These are phyloP conservation scores for Termitomyces sp. DNA, from an alignment of 768 basidiomycete species.

Conservation along the genomic window DNA sequence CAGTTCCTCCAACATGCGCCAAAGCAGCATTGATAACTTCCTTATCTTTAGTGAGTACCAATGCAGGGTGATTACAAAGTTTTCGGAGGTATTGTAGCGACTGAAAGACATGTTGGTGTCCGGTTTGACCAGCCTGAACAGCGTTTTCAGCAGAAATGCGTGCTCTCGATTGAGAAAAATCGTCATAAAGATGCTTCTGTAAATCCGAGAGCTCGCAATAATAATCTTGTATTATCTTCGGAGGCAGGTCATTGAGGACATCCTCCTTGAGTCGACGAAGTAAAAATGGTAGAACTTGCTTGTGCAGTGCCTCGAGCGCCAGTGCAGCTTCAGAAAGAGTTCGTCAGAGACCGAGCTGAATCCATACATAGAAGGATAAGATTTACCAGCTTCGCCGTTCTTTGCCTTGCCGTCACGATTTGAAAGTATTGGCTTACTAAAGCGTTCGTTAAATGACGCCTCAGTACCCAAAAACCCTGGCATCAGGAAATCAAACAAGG, in stretches of 20 bases:
- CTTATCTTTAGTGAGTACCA: conserved; percentile 76
- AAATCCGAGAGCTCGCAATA: conserved; percentile 95
- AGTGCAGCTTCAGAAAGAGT: conserved; percentile 59
- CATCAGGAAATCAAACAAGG: conserved; percentile 98
- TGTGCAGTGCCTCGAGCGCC: conserved; percentile 93
- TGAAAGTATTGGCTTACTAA: conserved; percentile 91
- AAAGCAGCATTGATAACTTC: conserved; percentile 56
- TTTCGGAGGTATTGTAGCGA: conserved; percentile 95
- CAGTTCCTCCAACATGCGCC: conserved; percentile 42
- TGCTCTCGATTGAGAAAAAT: conserved; percentile 80
- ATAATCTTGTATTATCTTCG: conserved; percentile 99
- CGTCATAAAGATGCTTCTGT: conserved; percentile 92
- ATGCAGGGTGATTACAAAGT: conserved; percentile 93
- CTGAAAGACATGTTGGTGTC: conserved; percentile 90
- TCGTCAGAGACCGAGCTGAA: background rate
- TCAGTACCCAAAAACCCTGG: conserved; percentile 98
- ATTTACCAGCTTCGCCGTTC: conserved; percentile 88
- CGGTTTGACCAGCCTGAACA: conserved; percentile 42
- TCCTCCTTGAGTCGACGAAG: conserved; percentile 96
- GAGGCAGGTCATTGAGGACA: conserved; percentile 90
- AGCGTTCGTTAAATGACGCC: conserved; percentile 88
- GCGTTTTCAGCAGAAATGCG: conserved; percentile 57
- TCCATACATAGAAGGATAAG: background rate
- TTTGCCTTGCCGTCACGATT: conserved; percentile 95
- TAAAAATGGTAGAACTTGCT: conserved; percentile 98